Base-by-base conservation (phyloP, 768 basidiomycete genomes). In the Auriscalpium microsporum region DNA sequence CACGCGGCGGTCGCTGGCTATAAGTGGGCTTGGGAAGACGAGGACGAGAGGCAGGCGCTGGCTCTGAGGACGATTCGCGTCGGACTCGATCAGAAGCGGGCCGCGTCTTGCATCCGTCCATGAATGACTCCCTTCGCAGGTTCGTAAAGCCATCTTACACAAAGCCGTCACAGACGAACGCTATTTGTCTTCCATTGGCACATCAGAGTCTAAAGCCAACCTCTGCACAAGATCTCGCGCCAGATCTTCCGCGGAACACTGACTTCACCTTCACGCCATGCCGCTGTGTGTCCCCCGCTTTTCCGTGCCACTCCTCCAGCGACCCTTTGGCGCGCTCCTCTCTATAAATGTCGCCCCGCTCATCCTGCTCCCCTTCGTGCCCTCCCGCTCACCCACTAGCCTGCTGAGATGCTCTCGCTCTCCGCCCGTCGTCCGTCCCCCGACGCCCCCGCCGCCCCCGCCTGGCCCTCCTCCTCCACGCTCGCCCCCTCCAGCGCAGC, bases 121-220 rank as follows among this genome's bases (percentile, higher is more conserved):
- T 28, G 34, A 35, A 52, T 45, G 8, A 38, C 38, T 35, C 38
- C 52, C 19, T 37, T 21, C 38, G 52, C 21, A 21, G 21, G 17
- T 42, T 45, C 52, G 40, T 52, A 52, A 52, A 42, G 17, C 38
- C 28, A 36, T 23, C 52, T 52, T 33, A 44, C 44, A 52, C 52
- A 52, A 45, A 52, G 44, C 35, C 38, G 40, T 45, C 40, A 44
- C 52, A 52, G 28, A 52, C 40, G 21, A 42, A 48, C 46, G 21
- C 33, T 52, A 52, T 52, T 52, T 52, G 52, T 52, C 52, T 50
- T 45, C 28, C 33, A 52, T 44, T 33, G 40, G 38, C 33, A 52
- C 34, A 33, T 40, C 19, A 52, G 52, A 52, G 52, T 37, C 44
- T 52, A 52, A 52, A 52, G 52, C 21, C 38, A 52, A 52, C 33